Evolutionary conservation across 179 eudicot species (phyloP).

Genomic region (Beta macrorhiza): DNA sequence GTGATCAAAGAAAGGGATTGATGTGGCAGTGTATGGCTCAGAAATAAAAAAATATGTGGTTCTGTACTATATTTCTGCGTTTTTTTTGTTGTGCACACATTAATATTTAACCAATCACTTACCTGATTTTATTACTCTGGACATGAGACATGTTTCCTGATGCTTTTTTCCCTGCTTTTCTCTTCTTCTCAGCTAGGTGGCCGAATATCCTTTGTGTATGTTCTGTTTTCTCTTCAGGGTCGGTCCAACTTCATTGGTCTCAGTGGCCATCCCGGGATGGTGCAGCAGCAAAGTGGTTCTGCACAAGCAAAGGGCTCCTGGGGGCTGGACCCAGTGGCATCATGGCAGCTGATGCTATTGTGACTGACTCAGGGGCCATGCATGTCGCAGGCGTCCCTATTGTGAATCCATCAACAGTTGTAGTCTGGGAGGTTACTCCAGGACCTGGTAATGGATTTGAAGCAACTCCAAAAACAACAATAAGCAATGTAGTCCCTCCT

Average conservation of each 20-base stretch:
- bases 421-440: slow-evolving; percentile 97
- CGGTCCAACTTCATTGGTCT: slow-evolving; percentile 96
- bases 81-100: too few relatives aligned
- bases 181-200: slow-evolving; percentile 81
- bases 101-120: background rate
- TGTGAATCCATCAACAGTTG: slow-evolving; percentile 96
- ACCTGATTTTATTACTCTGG: too few relatives aligned
- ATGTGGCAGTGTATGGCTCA: background rate
- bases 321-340: slow-evolving; percentile 99
- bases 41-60: background rate
- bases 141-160: background rate
- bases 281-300: slow-evolving; percentile 77
- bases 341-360: slow-evolving; percentile 97
- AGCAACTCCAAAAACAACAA: slow-evolving; percentile 66
- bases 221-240: slow-evolving; percentile 94
- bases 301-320: slow-evolving; percentile 91
- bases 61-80: background rate
- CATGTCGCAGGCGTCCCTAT: slow-evolving; percentile 98
- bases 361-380: slow-evolving; percentile 92
- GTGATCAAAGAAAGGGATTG: background rate
- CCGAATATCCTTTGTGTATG: slow-evolving; percentile 95
- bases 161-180: background rate
- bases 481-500: slow-evolving; percentile 63
- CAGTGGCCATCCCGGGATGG: slow-evolving; percentile 77
- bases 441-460: slow-evolving; percentile 94